phyloP scores from a whole-genome alignment of 2,329 filamentous ascomycete genomes.

The Cadophora luteo-olivacea region DNA sequence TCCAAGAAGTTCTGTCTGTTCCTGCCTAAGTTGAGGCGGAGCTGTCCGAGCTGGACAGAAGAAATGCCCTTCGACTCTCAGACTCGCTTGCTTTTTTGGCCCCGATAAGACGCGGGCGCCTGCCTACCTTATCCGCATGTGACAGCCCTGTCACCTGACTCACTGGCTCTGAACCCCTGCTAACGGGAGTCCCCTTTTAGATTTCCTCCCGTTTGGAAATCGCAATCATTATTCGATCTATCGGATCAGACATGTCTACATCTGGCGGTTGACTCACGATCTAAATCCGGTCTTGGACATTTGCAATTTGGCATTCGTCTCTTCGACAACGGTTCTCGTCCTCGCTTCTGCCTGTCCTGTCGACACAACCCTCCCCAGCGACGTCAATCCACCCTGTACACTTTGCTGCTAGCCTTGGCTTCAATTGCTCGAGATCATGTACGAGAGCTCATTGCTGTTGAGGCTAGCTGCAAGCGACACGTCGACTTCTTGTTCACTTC shows the following conservation, averaged over 20 bases:
- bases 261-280: slow-evolving; percentile 13
- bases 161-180: background rate
- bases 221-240: background rate
- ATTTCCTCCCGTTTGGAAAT: slow-evolving; percentile 4
- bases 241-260: slow-evolving; percentile 1
- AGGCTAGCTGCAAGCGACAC: too few relatives aligned
- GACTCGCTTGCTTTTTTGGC: background rate
- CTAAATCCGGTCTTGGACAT: slow-evolving; percentile 1
- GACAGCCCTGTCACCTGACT: slow-evolving; percentile 19
- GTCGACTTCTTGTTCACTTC: background rate
- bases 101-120: slow-evolving; percentile 5
- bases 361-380: background rate
- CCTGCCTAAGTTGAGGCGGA: slow-evolving; percentile 23
- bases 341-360: background rate
- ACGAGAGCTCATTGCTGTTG: slow-evolving; percentile 19
- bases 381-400: background rate
- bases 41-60: slow-evolving; percentile 1
- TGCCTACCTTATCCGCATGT: slow-evolving; percentile 14
- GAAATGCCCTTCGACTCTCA: background rate
- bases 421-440: slow-evolving; percentile 29
- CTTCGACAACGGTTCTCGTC: slow-evolving; percentile 12
- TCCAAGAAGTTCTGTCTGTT: slow-evolving; percentile 2
- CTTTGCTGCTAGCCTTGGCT: slow-evolving; percentile 1
- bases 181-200: slow-evolving; percentile 4
- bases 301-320: background rate